Evolutionary conservation across 805 yeast species (phyloP), one percentile per base, ranked within the genome.

Genomic region (Suhomyces xylopsoci): DNA sequence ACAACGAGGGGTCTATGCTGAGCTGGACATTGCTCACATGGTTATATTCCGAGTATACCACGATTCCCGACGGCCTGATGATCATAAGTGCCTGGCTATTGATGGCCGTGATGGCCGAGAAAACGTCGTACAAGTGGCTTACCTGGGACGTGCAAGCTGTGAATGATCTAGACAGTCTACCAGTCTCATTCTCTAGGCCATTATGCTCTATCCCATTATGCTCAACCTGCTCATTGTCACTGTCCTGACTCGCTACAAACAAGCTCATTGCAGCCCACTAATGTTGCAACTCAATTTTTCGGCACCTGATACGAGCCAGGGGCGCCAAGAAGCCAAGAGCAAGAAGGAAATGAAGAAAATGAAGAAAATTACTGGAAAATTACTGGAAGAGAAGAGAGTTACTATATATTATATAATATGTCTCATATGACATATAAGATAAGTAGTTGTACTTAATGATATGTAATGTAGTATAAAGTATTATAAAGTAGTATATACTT

Each of bases 91-190:
- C 79, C 42, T 73, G 72, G 17, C 63, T 47, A 50, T 60, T 63
- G 28, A 74, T 62, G 40, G 73, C 47, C 7, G 72, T 60, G 19
- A 72, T 54, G 32, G 76, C 63, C 19, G 63, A 56, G 20, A 76
- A 62, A 14, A 71, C 65, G 10, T 74, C 77, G 1, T 77, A 67
- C 32, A 76, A 58, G 54, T 75, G 79, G 20, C 63, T 49, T 10
- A 76, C 68, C 45, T 73, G 76, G 10, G 57, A 58, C 1, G 79
- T 74, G 20, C 76, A 64, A 1, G 75, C 77, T 12, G 65, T 60
- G 58, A 74, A 74, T 7, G 60, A 44, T 20, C 22, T 20, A 2
- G 2, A 3, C 22, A 20, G 22, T 20, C 22, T 20, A 20, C 22
- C 22, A 3, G 4, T 4, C 22, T 20, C 22, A 20, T 20, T 2